Evolutionary conservation across 805 yeast genomes (phyloP).

Genomic region (Millerago galiae): DNA sequence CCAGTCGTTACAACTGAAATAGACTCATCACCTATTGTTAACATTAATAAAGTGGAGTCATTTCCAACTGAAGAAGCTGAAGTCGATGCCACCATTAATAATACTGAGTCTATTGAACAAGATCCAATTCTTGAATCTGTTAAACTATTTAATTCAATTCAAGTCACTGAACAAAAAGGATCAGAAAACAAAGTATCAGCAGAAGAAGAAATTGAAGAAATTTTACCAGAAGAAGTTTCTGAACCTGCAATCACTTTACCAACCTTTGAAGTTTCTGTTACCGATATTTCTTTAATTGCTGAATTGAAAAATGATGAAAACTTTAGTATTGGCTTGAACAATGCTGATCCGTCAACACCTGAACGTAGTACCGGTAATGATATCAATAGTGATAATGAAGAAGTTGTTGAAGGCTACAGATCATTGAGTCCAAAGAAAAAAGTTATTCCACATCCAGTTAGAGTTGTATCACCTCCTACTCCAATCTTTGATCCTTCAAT

Average conservation of each 20-base stretch:
- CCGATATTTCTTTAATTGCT: constrained; percentile 12
- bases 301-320: constrained; percentile 15
- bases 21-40: not conserved
- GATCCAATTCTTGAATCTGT: not conserved
- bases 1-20: not conserved
- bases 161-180: not conserved
- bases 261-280: not conserved
- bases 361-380: not conserved
- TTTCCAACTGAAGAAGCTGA: not conserved
- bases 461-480: not conserved
- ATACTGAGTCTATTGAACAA: not conserved
- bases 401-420: constrained; percentile 7
- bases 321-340: constrained; percentile 3
- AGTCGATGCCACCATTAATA: not conserved
- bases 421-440: constrained; percentile 8
- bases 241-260: constrained; percentile 8
- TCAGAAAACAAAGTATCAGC: too few relatives aligned
- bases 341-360: not conserved
- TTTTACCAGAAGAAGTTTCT: not conserved
- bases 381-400: constrained; percentile 1
- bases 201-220: not conserved
- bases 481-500: not conserved
- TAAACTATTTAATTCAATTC: not conserved
- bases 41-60: not conserved
- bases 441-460: not conserved